Conservation (phyloP, 331 rosid species). For the Quercus lobata region DNA sequence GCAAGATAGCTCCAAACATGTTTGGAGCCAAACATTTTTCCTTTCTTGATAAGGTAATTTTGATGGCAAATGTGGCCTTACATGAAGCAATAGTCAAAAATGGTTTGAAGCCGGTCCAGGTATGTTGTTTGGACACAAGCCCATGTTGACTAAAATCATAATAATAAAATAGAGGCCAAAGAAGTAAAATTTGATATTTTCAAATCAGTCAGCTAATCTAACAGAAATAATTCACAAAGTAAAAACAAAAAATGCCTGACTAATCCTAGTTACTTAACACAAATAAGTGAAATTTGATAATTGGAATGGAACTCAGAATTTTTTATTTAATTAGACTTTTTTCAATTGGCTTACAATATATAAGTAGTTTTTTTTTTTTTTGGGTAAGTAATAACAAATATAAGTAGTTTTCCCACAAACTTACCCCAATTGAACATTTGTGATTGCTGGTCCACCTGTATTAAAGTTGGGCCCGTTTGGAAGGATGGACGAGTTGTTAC, state of each 20-base stretch:
- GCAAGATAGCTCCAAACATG: too few relatives aligned
- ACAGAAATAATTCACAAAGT: background rate
- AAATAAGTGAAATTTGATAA: background rate
- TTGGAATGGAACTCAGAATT: background rate
- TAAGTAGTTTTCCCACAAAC: slow-evolving; percentile 17
- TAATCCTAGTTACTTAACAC: background rate
- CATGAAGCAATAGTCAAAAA: background rate
- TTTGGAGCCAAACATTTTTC: background rate
- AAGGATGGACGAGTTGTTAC: slow-evolving; percentile 21
- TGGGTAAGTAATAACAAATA: background rate
- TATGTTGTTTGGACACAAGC: background rate
- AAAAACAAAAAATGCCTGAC: background rate
- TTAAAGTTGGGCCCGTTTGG: slow-evolving; percentile 22
- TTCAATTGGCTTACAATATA: background rate
- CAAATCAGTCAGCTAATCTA: background rate
- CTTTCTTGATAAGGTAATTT: background rate
- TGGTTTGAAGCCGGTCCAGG: background rate
- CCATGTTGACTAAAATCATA: background rate
- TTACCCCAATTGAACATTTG: slow-evolving; percentile 49
- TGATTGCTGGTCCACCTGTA: slow-evolving; percentile 26
- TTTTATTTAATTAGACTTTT: background rate
- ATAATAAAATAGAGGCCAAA: background rate
- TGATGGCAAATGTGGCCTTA: background rate
- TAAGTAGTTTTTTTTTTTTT: background rate
- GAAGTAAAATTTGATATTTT: background rate